These are phyloP conservation scores for Nemania abortiva DNA, from an alignment of 2,329 filamentous ascomycete species.

Conservation along the genomic window DNA sequence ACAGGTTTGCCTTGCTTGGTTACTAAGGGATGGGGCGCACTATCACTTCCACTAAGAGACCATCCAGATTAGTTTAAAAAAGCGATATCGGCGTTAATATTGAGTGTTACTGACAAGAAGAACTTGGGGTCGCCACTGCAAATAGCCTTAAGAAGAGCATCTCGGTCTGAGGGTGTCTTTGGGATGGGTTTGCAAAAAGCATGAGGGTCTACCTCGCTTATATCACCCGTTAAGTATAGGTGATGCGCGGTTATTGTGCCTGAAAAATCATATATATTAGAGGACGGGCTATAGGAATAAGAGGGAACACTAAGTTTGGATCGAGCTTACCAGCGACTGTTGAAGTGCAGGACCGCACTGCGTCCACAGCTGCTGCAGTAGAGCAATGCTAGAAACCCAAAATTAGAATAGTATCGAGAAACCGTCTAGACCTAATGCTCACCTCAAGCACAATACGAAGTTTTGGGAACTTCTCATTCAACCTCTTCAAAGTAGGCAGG, in stretches of 20 bases:
- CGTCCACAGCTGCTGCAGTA: conserved; percentile 81
- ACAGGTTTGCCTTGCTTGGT: conserved; percentile 64
- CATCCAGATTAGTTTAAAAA: conserved; percentile 27
- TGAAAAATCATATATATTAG: conserved; percentile 32
- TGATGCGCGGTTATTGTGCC: conserved; percentile 90
- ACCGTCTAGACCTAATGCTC: background rate
- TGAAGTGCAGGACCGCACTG: conserved; percentile 80
- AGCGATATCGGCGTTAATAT: background rate
- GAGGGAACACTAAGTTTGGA: background rate
- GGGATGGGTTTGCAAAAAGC: conserved; percentile 84
- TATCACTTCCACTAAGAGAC: conserved; percentile 64
- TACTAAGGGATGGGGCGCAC: conserved; percentile 71
- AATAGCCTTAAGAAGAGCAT: conserved; percentile 64
- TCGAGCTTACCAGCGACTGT: conserved; percentile 71
- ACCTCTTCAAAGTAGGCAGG: conserved; percentile 79
- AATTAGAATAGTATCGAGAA: conserved; percentile 6
- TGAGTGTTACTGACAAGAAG: conserved; percentile 58
- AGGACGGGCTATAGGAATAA: background rate
- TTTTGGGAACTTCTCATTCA: conserved; percentile 81
- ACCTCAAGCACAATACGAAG: conserved; percentile 67
- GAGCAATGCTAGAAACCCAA: conserved; percentile 82
- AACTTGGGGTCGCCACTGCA: conserved; percentile 62
- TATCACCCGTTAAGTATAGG: conserved; percentile 81
- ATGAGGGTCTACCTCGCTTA: conserved; percentile 70
- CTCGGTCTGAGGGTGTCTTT: conserved; percentile 75